phyloP scores from a whole-genome alignment of 768 basidiomycete genomes.

The Mycena crocata region DNA sequence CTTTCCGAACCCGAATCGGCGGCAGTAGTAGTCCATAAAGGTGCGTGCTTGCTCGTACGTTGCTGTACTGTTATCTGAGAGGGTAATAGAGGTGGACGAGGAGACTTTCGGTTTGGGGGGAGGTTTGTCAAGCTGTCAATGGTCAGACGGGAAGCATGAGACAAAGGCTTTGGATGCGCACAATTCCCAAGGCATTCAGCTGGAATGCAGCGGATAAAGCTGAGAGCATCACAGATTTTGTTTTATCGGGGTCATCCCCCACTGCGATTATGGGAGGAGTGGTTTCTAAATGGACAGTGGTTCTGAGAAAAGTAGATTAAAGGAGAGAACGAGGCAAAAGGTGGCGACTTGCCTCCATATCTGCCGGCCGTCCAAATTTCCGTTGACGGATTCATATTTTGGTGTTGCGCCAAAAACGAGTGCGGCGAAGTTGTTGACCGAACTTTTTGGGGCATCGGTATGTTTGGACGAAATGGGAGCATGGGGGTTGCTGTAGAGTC shows the following conservation, averaged over 20 bases:
- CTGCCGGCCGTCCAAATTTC: conserved; percentile 10
- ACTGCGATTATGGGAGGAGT: conserved; percentile 63
- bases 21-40: conserved; percentile 97
- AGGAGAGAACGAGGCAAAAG: background rate
- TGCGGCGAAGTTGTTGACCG: conserved; percentile 19
- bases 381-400: conserved; percentile 21
- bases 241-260: conserved; percentile 69
- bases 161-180: conserved; percentile 51
- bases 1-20: conserved; percentile 76
- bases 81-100: conserved; percentile 38
- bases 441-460: conserved; percentile 19
- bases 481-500: background rate
- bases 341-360: conserved; percentile 25
- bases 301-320: conserved; percentile 40
- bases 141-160: background rate
- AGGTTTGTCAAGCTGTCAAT: conserved; percentile 53
- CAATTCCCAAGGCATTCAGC: conserved; percentile 69
- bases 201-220: conserved; percentile 81
- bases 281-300: conserved; percentile 53
- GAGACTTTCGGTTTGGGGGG: conserved; percentile 35
- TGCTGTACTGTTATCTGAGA: conserved; percentile 75
- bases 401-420: conserved; percentile 17
- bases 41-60: conserved; percentile 79
- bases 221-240: conserved; percentile 80
- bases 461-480: conserved; percentile 27